Evolutionary conservation across 345 rosid genomes (phyloP), one percentile per base, ranked within the genome.

Genomic region (Rhodamnia argentea): DNA sequence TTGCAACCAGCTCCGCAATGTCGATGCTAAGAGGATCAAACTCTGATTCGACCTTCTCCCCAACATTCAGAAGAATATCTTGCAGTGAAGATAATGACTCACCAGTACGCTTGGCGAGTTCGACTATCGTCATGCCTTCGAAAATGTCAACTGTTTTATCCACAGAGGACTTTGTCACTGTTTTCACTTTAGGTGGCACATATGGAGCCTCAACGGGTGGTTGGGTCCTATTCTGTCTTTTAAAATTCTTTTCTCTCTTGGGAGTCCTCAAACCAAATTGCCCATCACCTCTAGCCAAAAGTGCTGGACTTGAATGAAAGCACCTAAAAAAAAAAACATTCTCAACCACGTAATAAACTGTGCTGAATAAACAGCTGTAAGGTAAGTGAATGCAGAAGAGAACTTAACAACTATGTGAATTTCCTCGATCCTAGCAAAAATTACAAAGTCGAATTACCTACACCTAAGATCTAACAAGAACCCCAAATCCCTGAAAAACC

Each of bases 141-240:
- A 96, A 97, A 87, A 97, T 94, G 85, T 95, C 96, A 29, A 94
- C 86, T 3, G 92, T 94, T 89, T 94, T 95, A 86, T 92, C 95
- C 83, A 89, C 95, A 56, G 86, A 87, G 52, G 91, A 85, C 83
- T 93, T 95, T 82, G 86, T 87, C 59, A 83, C 86, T 88, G 88
- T 90, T 91, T 92, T 92, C 47, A 90, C 90, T 91, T 92, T 94
- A 83, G 94, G 93, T 84, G 95, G 94, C 85, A 94, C 93, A 83
- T 95, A 96, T 27, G 93, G 96, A 91, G 95, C 94, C 88, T 96
- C 98, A 87, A 94, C 92, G 15, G 99, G 98, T 26, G 97, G 93
- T 84, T 89, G 90, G 76, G 82, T 90, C 87, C 52, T 82, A 59
- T 60, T 92, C 56, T 87, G 91, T 87, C 91, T 91, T 91, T 91